Evolutionary conservation across 1,284 basidiomycete species (phyloP).

Genomic region (Trichosporon asahii): DNA sequence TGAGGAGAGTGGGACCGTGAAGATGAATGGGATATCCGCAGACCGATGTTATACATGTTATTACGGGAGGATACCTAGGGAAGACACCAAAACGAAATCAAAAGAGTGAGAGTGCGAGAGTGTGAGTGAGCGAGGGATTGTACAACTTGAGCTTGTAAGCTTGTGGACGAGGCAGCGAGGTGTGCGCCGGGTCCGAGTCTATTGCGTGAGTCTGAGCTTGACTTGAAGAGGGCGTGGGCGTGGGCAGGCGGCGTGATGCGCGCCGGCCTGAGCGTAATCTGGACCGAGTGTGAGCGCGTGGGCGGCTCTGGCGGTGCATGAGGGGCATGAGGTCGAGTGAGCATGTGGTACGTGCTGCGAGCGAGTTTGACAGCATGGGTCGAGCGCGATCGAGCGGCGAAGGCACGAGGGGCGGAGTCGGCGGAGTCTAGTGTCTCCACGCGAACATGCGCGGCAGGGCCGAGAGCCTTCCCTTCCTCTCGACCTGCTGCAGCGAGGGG

Average conservation of each 20-base stretch:
- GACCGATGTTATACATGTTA: not conserved
- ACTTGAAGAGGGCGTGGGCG: too few species aligned
- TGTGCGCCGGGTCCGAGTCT: not conserved
- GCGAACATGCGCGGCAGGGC: not conserved
- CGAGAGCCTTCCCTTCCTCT: not conserved
- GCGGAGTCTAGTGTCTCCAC: not conserved
- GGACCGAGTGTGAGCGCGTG: too few species aligned
- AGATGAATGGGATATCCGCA: too few species aligned
- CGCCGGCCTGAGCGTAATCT: too few species aligned
- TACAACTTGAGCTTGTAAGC: not conserved
- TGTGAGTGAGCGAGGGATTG: not conserved
- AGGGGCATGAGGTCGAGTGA: too few species aligned
- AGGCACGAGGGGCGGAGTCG: not conserved
- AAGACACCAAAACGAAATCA: too few species aligned
- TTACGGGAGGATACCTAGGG: not conserved
- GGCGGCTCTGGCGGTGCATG: too few species aligned
- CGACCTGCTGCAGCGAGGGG: not conserved
- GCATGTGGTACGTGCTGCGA: too few species aligned
- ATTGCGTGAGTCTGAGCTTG: not conserved
- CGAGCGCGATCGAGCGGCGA: too few species aligned
- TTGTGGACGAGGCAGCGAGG: not conserved
- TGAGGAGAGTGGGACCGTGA: too few species aligned
- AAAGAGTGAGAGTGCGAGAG: not conserved
- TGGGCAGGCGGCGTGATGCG: not conserved
- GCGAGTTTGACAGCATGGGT: too few species aligned